These are phyloP conservation scores for Symbiodinium natans DNA, from an alignment of 73 alveolate species.

Conservation along the genomic window DNA sequence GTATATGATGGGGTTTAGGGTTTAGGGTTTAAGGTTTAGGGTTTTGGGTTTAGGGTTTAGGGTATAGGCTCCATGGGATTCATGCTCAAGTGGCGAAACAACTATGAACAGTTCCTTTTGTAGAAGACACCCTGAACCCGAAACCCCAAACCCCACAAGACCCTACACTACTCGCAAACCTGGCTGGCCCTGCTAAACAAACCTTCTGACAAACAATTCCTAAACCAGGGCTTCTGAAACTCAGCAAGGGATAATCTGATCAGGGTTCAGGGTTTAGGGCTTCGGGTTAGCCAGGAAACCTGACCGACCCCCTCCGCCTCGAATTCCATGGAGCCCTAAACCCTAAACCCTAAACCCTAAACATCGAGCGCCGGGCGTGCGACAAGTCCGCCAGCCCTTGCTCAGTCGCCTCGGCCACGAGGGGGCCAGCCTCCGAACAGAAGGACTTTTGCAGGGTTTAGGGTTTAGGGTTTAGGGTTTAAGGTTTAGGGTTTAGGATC, in stretches of 20 bases:
- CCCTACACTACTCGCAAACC: no score
- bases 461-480: background rate
- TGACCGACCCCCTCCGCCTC: background rate
- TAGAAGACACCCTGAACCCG: no score
- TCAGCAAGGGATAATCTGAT: no score
- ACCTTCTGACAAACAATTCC: no score
- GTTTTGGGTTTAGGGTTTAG: background rate
- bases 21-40: background rate
- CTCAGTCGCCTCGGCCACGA: constrained; percentile 69
- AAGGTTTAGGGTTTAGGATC: no score
- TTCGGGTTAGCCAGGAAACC: no score
- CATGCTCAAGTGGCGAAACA: no score
- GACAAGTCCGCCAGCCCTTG: constrained; percentile 81
- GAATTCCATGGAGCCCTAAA: background rate
- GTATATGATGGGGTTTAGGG: no score
- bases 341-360: background rate
- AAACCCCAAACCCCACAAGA: no score
- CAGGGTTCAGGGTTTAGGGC: background rate
- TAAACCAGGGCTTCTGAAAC: no score
- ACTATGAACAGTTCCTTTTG: no score
- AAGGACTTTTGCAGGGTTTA: background rate
- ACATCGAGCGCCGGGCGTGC: background rate
- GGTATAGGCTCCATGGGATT: background rate
- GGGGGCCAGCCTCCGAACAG: constrained; percentile 31
- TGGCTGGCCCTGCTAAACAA: no score